These are phyloP conservation scores for Diatrype stigma DNA, from an alignment of 2,329 filamentous ascomycete genomes.

Conservation along the genomic window DNA sequence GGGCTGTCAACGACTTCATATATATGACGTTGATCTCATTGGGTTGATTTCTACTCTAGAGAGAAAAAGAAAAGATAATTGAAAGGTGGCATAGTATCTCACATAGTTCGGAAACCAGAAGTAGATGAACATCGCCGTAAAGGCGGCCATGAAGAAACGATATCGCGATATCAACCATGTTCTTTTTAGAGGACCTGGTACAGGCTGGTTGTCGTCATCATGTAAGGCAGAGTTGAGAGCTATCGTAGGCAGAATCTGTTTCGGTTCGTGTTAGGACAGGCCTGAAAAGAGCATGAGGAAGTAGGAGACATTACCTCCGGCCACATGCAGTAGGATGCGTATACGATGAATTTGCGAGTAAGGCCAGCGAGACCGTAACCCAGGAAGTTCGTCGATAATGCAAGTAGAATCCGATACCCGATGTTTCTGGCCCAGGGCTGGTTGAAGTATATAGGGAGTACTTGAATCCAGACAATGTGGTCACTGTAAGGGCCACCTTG, in stretches of 20 bases:
- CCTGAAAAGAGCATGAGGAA: no score
- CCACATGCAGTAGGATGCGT: slow-evolving; percentile 47
- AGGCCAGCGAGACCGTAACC: slow-evolving; percentile 51
- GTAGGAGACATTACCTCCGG: slow-evolving; percentile 20
- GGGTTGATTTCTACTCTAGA: no score
- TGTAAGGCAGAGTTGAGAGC: slow-evolving; percentile 46
- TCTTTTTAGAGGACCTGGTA: slow-evolving; percentile 36
- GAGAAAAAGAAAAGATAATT: no score
- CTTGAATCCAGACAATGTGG: slow-evolving; percentile 47
- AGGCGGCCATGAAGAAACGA: slow-evolving; percentile 40
- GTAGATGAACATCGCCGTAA: slow-evolving; percentile 44
- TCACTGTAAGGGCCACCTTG: slow-evolving; percentile 44
- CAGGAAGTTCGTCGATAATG: slow-evolving; percentile 48
- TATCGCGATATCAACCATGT: slow-evolving; percentile 40
- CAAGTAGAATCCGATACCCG: slow-evolving; percentile 46
- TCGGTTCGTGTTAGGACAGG: no score
- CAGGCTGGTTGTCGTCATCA: slow-evolving; percentile 32
- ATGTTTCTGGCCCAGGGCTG: slow-evolving; percentile 44
- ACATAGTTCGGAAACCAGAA: slow-evolving; percentile 47
- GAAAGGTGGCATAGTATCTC: no score
- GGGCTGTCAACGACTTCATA: no score
- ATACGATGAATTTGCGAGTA: slow-evolving; percentile 45
- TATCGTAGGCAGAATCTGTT: slow-evolving; percentile 39
- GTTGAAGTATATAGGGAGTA: slow-evolving; percentile 46
- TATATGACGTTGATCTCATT: no score